A percentile compares a stretch with the other conserved stretches of the same genome.
Conservation (phyloP, 106 monocot species). For the Xerophyta viscosa region DNA sequence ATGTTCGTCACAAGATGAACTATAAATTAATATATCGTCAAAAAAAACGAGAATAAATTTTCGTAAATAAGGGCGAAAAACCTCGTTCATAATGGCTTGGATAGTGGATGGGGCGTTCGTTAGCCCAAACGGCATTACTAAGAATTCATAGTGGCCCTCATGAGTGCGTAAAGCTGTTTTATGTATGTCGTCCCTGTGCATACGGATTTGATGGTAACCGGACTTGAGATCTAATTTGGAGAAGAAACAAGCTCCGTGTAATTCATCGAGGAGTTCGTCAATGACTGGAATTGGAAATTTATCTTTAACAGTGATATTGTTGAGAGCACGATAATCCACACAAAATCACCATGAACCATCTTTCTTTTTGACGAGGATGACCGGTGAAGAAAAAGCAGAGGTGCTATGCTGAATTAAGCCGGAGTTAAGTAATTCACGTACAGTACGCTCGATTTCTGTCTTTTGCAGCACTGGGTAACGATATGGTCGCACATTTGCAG, state of each 20-base stretch:
- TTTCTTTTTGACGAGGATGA: slow-evolving; percentile 4
- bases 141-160: not conserved
- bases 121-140: slow-evolving; percentile 4
- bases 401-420: not conserved
- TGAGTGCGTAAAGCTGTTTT: not conserved
- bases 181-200: not conserved
- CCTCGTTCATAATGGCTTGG: not conserved
- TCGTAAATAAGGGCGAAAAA: not conserved
- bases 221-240: slow-evolving; percentile 9
- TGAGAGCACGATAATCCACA: not conserved
- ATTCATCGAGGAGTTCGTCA: slow-evolving; percentile 14
- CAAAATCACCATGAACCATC: slow-evolving; percentile 2
- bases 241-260: not conserved
- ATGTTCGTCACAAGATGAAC: not conserved
- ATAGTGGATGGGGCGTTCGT: not conserved
- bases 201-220: slow-evolving; percentile 11
- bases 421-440: not conserved
- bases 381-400: not conserved
- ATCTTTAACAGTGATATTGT: slow-evolving; percentile 1
- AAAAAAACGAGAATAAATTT: slow-evolving; percentile 2
- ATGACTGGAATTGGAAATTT: slow-evolving; percentile 6
- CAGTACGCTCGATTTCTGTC: not conserved
- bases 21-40: slow-evolving; percentile 4
- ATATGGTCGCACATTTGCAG: not conserved
- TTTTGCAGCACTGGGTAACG: not conserved